Evolutionary conservation across 495 filamentous ascomycete species (phyloP), one percentile per base, ranked within the genome.

Genomic region (Usnea hakonensis): DNA sequence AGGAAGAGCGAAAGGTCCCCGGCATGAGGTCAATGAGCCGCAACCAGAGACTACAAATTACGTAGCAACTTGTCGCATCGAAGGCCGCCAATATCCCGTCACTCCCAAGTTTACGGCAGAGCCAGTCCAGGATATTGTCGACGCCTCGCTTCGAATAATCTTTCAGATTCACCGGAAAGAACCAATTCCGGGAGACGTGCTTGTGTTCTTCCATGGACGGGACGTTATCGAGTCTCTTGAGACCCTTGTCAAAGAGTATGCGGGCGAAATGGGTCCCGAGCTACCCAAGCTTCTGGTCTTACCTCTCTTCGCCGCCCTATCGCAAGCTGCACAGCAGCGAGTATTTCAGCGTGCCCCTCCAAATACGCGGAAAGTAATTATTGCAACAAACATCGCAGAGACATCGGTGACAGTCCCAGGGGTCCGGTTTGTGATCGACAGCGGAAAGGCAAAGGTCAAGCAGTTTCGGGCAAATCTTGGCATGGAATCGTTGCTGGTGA

Each of bases 381-480:
- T 99, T 4, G 83, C 91, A 0, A 99, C 95, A 17, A 99, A 99
- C 72, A 97, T 99, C 65, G 95, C 95, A 28, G 95, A 99, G 69
- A 97, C 95, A 0, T 99, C 95, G 1, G 87, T 99, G 58, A 99
- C 95, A 0, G 91, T 99, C 0, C 86, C 93, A 10, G 95, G 95
- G 3, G 91, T 99, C 5, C 84, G 91, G 3, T 90, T 84, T 68
- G 95, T 99, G 35, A 79, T 99, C 35, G 95, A 99, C 70, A 88
- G 89, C 68, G 95, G 95, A 30, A 96, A 96, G 69, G 88, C 87
- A 5, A 99, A 97, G 70, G 83, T 92, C 56, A 97, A 96, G 72
- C 88, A 96, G 63, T 97, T 92, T 75, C 86, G 91, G 3, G 83
- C 88, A 14, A 81, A 85, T 0, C 81, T 97, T 0, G 91, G 90